These are phyloP conservation scores for Pseudogymnoascus sp. DNA, from an alignment of 2,329 filamentous ascomycete genomes.

Conservation along the genomic window DNA sequence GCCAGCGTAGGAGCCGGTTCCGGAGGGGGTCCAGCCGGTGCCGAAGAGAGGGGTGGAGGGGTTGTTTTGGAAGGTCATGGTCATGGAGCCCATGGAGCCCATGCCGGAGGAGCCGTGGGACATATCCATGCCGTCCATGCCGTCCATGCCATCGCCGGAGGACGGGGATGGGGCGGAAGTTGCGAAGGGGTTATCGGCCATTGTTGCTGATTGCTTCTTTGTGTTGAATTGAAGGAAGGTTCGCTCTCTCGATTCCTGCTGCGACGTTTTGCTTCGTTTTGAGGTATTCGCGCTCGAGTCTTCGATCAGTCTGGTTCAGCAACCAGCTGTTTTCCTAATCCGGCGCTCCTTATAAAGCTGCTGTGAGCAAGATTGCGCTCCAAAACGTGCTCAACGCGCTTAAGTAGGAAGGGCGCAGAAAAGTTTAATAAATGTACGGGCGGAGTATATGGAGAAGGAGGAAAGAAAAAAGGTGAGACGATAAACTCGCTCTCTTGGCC, in stretches of 20 bases:
- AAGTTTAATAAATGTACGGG: background rate
- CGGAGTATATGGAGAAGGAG: background rate
- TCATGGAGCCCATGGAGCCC: conserved; percentile 32
- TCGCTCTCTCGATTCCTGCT: background rate
- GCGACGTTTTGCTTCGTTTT: background rate
- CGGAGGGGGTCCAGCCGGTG: conserved; percentile 64
- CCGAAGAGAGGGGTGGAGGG: conserved; percentile 61
- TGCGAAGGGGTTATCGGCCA: background rate
- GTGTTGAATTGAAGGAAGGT: background rate
- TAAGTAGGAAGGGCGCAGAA: background rate
- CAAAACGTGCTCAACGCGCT: conserved; percentile 4
- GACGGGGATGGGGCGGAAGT: background rate
- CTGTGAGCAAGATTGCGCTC: conserved; percentile 3
- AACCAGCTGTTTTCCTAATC: background rate
- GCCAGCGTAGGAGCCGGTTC: conserved; percentile 67
- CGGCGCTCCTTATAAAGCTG: background rate
- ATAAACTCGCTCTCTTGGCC: background rate
- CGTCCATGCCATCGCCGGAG: background rate
- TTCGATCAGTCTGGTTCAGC: background rate
- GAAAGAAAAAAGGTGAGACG: background rate
- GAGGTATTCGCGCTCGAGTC: background rate
- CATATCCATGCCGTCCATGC: conserved; percentile 5
- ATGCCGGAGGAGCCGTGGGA: background rate
- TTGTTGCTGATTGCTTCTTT: background rate
- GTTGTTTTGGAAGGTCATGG: conserved; percentile 58